Conservation (phyloP, 2,329 filamentous ascomycete species). For the Aspergillus clavatus region DNA sequence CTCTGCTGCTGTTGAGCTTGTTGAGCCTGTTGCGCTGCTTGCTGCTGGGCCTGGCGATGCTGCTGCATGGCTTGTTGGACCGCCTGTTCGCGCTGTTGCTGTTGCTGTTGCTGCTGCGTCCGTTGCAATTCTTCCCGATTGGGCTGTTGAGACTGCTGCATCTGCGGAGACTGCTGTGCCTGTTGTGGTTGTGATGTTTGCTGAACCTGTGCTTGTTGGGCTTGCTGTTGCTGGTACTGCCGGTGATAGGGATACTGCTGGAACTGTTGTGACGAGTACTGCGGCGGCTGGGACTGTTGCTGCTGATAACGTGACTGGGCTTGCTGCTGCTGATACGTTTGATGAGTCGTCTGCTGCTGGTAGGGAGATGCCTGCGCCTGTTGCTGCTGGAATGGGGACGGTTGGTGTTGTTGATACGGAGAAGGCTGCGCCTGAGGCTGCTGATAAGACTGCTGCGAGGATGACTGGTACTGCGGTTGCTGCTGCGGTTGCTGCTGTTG, state of each 20-base stretch:
- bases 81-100: not conserved
- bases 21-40: not conserved
- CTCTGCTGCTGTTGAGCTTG: conserved; percentile 9
- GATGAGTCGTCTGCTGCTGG: conserved; percentile 14
- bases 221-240: conserved; percentile 5
- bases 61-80: not conserved
- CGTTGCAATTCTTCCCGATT: not conserved
- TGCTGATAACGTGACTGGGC: conserved; percentile 8
- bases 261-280: conserved; percentile 11
- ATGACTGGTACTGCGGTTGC: conserved; percentile 6
- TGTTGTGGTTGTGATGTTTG: not conserved
- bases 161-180: not conserved
- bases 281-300: conserved; percentile 16
- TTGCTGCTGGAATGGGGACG: conserved; percentile 17
- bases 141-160: not conserved
- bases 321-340: conserved; percentile 15
- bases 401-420: conserved; percentile 14
- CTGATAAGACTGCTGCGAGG: conserved; percentile 7
- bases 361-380: conserved; percentile 15
- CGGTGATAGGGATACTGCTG: conserved; percentile 6
- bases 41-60: conserved; percentile 3
- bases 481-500: conserved; percentile 13
- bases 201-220: conserved; percentile 5
- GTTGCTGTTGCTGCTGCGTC: conserved; percentile 3
- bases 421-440: conserved; percentile 16